Conservation (phyloP, 257 asterid genomes). For the Paraleonurus japonicus region DNA sequence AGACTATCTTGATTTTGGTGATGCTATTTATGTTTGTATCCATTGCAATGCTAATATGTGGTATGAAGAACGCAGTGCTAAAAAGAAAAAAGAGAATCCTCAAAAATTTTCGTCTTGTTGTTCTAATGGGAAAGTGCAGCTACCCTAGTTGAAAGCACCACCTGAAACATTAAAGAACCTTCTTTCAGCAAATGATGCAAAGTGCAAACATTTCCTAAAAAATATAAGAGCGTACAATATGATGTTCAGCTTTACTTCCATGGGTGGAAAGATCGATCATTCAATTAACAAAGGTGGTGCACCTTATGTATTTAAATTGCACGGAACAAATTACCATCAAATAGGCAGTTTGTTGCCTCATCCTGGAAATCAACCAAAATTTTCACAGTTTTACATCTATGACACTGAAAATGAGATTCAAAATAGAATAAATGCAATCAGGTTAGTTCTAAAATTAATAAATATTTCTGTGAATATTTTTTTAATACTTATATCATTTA, state of each 20-base stretch:
- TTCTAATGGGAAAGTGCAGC: not conserved
- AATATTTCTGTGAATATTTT: not conserved
- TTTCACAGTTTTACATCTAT: not conserved
- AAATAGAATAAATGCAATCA: not conserved
- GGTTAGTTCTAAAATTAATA: not conserved
- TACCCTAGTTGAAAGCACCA: not conserved
- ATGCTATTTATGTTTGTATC: not conserved
- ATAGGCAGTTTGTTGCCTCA: not conserved
- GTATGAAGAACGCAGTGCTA: not conserved
- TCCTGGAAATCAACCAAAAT: not conserved
- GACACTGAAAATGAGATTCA: not conserved
- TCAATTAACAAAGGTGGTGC: not conserved
- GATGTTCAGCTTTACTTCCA: not conserved
- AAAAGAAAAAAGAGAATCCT: not conserved
- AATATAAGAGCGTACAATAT: not conserved
- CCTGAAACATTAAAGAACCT: not conserved
- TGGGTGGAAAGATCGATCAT: not conserved
- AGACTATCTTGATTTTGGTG: not conserved
- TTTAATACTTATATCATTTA: too few species aligned
- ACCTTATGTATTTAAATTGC: not conserved
- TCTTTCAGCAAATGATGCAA: not conserved
- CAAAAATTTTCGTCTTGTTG: not conserved
- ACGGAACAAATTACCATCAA: not conserved
- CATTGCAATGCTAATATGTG: not conserved
- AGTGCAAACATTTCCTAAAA: not conserved